These are phyloP conservation scores for Beauveria bassiana DNA, from an alignment of 2,329 filamentous ascomycete genomes.

Conservation along the genomic window DNA sequence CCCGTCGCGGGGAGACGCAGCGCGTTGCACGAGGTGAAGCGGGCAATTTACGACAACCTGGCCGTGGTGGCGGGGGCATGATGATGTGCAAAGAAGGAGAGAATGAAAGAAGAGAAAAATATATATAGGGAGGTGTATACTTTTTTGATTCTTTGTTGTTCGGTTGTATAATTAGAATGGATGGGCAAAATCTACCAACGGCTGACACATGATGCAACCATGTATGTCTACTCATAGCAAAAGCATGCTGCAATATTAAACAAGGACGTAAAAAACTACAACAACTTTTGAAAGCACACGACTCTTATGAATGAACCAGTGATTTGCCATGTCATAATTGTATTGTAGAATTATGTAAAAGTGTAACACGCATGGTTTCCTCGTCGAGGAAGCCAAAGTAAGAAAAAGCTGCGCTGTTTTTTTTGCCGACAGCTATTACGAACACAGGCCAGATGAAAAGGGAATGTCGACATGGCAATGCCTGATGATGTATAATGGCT, in stretches of 20 bases:
- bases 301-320: too few relatives aligned
- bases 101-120: constrained; percentile 13
- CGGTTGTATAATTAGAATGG: neutral
- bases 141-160: neutral
- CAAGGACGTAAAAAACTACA: neutral
- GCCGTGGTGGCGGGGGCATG: constrained; percentile 79
- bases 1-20: constrained; percentile 34
- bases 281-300: too few relatives aligned
- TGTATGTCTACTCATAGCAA: neutral
- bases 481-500: neutral
- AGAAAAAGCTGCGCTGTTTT: neutral
- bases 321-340: neutral
- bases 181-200: neutral
- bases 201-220: too few relatives aligned
- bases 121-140: constrained; percentile 5
- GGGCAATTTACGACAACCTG: constrained; percentile 86
- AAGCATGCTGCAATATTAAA: neutral
- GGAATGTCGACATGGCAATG: neutral
- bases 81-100: constrained; percentile 16
- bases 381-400: neutral
- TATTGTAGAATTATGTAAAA: neutral
- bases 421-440: neutral
- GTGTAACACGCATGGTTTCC: neutral
- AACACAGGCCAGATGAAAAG: neutral
- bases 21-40: constrained; percentile 81